Conservation (phyloP, 1,284 basidiomycete genomes). For the Ceratobasidium sp. region DNA sequence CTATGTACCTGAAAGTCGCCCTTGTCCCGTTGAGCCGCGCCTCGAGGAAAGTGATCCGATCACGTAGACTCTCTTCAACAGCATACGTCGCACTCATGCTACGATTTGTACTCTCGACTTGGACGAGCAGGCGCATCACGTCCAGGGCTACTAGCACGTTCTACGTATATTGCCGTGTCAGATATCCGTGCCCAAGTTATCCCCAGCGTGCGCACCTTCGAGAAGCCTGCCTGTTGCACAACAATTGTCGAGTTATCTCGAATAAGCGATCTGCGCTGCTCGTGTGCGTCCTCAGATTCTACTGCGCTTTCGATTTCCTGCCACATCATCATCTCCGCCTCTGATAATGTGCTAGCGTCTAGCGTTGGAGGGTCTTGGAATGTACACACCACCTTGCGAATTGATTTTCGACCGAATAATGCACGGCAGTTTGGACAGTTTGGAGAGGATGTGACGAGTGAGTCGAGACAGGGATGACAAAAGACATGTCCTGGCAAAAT, state of each 20-base stretch:
- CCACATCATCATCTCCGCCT: constrained; percentile 12
- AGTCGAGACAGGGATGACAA: constrained; percentile 23
- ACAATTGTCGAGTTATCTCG: background rate
- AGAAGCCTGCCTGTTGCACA: constrained; percentile 5
- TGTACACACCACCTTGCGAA: constrained; percentile 16
- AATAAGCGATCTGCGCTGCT: constrained; percentile 10
- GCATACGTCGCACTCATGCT: constrained; percentile 1
- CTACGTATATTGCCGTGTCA: background rate
- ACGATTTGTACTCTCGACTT: too few relatives aligned
- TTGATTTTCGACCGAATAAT: background rate
- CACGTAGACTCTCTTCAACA: constrained; percentile 30
- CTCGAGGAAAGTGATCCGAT: constrained; percentile 29
- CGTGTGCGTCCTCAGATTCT: background rate
- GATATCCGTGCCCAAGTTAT: background rate
- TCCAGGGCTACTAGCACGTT: constrained; percentile 1
- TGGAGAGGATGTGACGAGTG: background rate
- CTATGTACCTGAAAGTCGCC: too few relatives aligned
- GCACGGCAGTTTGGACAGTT: constrained; percentile 31
- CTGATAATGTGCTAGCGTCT: background rate
- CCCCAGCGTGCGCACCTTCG: background rate
- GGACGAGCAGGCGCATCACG: background rate
- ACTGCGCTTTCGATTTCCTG: constrained; percentile 16
- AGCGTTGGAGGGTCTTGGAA: background rate
- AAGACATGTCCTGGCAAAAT: constrained; percentile 21
- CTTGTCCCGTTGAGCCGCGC: constrained; percentile 7